A percentile compares a stretch with the other conserved stretches of the same genome.
Conservation (phyloP, 2,329 filamentous ascomycete species). For the Penicillium sp. region DNA sequence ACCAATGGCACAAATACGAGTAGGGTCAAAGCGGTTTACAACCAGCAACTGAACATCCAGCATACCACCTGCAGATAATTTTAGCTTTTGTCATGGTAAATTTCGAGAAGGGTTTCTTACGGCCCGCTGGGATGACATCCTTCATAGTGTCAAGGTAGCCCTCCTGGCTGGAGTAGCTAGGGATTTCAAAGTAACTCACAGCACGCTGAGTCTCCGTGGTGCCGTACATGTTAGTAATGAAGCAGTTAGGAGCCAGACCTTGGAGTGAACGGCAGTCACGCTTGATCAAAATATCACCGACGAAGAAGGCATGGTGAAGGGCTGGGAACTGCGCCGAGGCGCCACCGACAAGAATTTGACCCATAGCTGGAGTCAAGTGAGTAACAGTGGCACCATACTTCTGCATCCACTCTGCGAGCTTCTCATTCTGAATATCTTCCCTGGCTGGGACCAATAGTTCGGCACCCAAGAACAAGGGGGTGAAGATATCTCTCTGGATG, state of each 20-base stretch:
- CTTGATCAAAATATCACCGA: slow-evolving; percentile 86
- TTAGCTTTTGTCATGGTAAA: background rate
- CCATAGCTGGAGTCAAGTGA: slow-evolving; percentile 95
- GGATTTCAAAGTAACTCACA: slow-evolving; percentile 72
- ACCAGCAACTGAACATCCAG: slow-evolving; percentile 84
- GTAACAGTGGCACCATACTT: slow-evolving; percentile 73
- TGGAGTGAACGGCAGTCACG: slow-evolving; percentile 77
- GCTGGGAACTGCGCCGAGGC: slow-evolving; percentile 73
- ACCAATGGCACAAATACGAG: slow-evolving; percentile 72
- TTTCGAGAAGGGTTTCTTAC: background rate
- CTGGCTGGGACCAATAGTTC: slow-evolving; percentile 73
- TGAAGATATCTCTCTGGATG: slow-evolving; percentile 73
- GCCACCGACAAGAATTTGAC: slow-evolving; percentile 86
- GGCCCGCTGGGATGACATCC: slow-evolving; percentile 50
- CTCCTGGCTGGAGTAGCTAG: slow-evolving; percentile 15
- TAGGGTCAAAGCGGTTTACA: slow-evolving; percentile 67
- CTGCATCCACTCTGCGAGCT: slow-evolving; percentile 83
- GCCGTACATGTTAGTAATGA: slow-evolving; percentile 14
- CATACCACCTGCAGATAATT: slow-evolving; percentile 60
- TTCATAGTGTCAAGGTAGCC: background rate
- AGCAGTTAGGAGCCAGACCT: slow-evolving; percentile 65
- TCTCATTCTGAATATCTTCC: slow-evolving; percentile 85
- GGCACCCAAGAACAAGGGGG: slow-evolving; percentile 81
- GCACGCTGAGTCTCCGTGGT: slow-evolving; percentile 48
- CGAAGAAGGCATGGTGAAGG: slow-evolving; percentile 81